Conservation (phyloP, 306 rosid species). For the Trichosanthes cucumerina region DNA sequence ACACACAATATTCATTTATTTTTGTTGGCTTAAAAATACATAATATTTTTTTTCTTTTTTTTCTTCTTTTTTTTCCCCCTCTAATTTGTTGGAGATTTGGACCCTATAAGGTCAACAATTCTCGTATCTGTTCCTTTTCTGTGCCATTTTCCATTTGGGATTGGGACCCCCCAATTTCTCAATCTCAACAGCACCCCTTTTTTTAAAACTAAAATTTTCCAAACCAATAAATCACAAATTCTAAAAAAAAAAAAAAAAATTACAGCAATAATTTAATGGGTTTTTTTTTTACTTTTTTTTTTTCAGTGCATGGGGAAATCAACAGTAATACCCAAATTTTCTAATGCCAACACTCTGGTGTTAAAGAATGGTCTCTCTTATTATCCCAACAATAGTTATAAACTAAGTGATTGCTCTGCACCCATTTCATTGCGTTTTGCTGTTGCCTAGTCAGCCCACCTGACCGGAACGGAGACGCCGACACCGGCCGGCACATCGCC, state of each 20-base stretch:
- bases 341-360: conserved; percentile 76
- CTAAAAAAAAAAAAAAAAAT: neutral
- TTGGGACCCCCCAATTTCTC: no score
- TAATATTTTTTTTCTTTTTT: neutral
- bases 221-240: neutral
- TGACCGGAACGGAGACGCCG: conserved; percentile 65
- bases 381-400: conserved; percentile 74
- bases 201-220: neutral
- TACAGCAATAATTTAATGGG: neutral
- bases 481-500: conserved; percentile 50
- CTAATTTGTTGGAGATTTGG: neutral
- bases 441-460: conserved; percentile 71
- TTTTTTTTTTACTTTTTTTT: no score
- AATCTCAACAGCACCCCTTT: neutral
- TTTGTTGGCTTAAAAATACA: neutral
- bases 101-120: neutral
- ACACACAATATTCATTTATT: conserved; percentile 2
- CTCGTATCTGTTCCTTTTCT: neutral
- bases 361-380: conserved; percentile 68
- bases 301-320: neutral
- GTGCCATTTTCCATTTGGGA: neutral
- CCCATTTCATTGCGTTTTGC: conserved; percentile 66
- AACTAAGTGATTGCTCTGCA: conserved; percentile 59
- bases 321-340: neutral
- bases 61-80: neutral